A percentile compares a stretch with the other conserved stretches of the same genome.
These are phyloP conservation scores for Lolium rigidum DNA, from an alignment of 176 grass and related monocot genomes.

Conservation along the genomic window DNA sequence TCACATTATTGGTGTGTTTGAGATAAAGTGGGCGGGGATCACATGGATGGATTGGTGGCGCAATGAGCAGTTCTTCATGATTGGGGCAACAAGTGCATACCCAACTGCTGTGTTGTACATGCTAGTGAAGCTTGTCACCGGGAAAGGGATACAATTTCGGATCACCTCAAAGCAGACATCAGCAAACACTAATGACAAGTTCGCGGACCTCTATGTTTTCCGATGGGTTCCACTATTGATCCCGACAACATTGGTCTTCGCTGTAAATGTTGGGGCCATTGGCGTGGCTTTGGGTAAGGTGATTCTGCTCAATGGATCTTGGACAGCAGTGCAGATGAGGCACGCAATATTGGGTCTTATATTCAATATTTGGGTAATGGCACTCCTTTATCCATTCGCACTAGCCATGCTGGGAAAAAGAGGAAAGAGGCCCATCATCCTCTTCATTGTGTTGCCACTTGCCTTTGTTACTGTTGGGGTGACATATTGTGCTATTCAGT, in stretches of 20 bases:
- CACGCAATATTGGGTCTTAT: constrained; percentile 32
- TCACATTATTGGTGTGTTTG: constrained; percentile 30
- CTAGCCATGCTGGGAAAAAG: constrained; percentile 26
- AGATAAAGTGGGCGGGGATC: constrained; percentile 37
- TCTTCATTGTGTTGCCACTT: constrained; percentile 18
- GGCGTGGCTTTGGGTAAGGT: constrained; percentile 42
- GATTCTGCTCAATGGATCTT: constrained; percentile 2
- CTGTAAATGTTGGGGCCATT: constrained; percentile 39
- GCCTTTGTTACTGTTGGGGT: neutral
- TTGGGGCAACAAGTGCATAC: constrained; percentile 27
- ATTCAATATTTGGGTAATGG: constrained; percentile 47
- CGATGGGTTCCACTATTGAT: constrained; percentile 42
- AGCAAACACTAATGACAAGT: neutral
- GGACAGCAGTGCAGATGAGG: constrained; percentile 3
- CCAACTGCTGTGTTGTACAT: constrained; percentile 42
- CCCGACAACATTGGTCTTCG: constrained; percentile 15
- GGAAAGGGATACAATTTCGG: constrained; percentile 47
- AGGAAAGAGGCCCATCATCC: constrained; percentile 36
- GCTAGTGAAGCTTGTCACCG: constrained; percentile 33
- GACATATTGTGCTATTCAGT: neutral
- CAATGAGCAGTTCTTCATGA: constrained; percentile 44
- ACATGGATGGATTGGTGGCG: constrained; percentile 36
- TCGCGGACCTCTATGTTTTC: constrained; percentile 34
- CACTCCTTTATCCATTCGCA: constrained; percentile 45
- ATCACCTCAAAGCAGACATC: constrained; percentile 40